Conservation (phyloP, 192 early-diverging fungal species). For the Linnemannia schmuckeri region DNA sequence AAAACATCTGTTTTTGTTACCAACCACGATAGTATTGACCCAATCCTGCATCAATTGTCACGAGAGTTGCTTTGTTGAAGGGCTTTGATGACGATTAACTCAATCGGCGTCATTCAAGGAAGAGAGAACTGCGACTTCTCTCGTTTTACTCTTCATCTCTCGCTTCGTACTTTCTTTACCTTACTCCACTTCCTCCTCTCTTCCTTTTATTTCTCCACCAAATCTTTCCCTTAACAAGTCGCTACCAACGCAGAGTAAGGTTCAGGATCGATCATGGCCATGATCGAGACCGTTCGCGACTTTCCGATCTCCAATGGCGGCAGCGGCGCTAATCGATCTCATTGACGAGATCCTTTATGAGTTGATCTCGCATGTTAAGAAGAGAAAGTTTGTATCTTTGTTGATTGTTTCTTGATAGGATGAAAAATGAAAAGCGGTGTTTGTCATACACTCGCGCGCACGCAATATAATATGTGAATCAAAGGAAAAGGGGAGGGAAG, state of each 20-base stretch:
- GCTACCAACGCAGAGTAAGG: slow-evolving; percentile 14
- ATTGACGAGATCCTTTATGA: slow-evolving; percentile 19
- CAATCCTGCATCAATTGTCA: too few species aligned
- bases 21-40: too few species aligned
- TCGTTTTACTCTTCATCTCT: too few species aligned
- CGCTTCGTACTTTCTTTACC: not conserved
- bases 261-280: slow-evolving; percentile 1
- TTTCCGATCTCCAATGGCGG: slow-evolving; percentile 22
- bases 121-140: too few species aligned
- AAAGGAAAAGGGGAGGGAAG: too few species aligned
- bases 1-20: too few species aligned
- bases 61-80: too few species aligned
- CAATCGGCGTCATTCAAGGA: too few species aligned
- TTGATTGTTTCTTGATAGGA: not conserved
- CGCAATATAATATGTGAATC: too few species aligned
- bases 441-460: too few species aligned
- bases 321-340: not conserved
- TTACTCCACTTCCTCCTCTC: not conserved
- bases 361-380: slow-evolving; percentile 18
- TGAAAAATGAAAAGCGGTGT: not conserved
- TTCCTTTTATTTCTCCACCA: too few species aligned
- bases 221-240: not conserved
- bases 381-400: slow-evolving; percentile 6
- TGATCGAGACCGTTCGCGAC: slow-evolving; percentile 1
- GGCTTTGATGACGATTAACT: too few species aligned